Conservation (phyloP, 78 protist species). For the Dictyostelium purpureum region DNA sequence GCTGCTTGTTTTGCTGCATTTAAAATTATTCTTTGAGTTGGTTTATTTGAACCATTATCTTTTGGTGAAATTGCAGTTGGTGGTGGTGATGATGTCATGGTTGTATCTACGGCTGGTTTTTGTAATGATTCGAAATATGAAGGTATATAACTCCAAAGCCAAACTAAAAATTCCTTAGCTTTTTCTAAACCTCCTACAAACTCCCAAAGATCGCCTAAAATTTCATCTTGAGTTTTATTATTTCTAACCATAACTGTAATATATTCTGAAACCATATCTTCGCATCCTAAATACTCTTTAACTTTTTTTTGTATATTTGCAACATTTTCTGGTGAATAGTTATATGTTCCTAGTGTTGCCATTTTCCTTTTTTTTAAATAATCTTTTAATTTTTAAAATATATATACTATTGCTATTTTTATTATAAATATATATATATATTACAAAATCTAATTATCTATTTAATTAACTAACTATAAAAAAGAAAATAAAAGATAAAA, state of each 20-base stretch:
- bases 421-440: not conserved
- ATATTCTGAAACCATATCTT: constrained; percentile 57
- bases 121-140: not conserved
- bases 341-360: constrained; percentile 44
- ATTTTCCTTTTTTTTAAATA: not conserved
- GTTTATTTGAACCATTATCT: not conserved
- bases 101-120: not conserved
- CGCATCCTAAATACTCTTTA: constrained; percentile 46
- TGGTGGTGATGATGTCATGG: not conserved
- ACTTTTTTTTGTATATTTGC: constrained; percentile 29
- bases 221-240: constrained; percentile 49
- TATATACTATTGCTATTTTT: not conserved
- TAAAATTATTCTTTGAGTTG: constrained; percentile 32
- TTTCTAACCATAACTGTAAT: constrained; percentile 72
- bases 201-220: constrained; percentile 31
- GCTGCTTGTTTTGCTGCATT: constrained; percentile 57
- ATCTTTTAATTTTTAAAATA: not conserved
- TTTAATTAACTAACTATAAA: not conserved
- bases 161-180: constrained; percentile 21
- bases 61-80: not conserved
- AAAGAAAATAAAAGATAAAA: not conserved
- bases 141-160: constrained; percentile 60
- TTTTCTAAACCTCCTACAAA: constrained; percentile 30
- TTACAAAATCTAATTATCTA: not conserved
- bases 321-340: constrained; percentile 46